Conservation (phyloP, 306 rosid species). For the Pterocarpus macrocarpus region DNA sequence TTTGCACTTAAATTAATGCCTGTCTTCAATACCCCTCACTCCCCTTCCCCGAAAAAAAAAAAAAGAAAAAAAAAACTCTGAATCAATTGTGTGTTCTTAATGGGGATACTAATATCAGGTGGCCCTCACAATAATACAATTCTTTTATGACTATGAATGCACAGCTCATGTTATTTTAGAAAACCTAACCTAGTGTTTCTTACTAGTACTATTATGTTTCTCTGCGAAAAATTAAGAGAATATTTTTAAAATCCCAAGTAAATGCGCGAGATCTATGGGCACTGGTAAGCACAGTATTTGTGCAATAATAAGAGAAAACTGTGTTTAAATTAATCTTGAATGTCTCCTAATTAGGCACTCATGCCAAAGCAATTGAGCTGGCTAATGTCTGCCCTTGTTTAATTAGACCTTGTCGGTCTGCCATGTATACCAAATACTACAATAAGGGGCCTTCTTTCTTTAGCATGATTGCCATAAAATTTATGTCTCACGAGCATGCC, state of each 20-base stretch:
- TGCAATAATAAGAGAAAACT: constrained; percentile 32
- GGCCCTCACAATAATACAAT: constrained; percentile 41
- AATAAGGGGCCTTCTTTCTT: constrained; percentile 11
- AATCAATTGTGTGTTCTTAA: constrained; percentile 28
- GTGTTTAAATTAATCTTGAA: constrained; percentile 45
- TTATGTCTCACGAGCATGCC: constrained; percentile 35
- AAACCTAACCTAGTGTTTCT: constrained; percentile 50
- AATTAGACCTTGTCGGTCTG: constrained; percentile 67
- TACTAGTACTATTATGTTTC: constrained; percentile 37
- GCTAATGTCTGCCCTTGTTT: constrained; percentile 80
- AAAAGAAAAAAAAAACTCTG: not conserved
- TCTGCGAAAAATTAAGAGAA: constrained; percentile 41
- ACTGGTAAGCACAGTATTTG: constrained; percentile 55
- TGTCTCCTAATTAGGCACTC: constrained; percentile 67
- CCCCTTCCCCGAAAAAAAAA: not conserved
- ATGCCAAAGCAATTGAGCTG: constrained; percentile 92
- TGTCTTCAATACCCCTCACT: not conserved
- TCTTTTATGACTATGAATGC: constrained; percentile 28
- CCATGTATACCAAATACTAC: constrained; percentile 46
- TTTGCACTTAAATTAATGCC: constrained; percentile 36
- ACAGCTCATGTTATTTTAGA: constrained; percentile 50
- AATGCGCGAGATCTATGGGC: constrained; percentile 54
- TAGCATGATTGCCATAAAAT: constrained; percentile 47
- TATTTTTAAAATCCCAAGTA: constrained; percentile 66
- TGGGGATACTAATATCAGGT: constrained; percentile 39